phyloP scores from a whole-genome alignment of 225 moss, liverwort and hornwort species.

The Ulota crispa region DNA sequence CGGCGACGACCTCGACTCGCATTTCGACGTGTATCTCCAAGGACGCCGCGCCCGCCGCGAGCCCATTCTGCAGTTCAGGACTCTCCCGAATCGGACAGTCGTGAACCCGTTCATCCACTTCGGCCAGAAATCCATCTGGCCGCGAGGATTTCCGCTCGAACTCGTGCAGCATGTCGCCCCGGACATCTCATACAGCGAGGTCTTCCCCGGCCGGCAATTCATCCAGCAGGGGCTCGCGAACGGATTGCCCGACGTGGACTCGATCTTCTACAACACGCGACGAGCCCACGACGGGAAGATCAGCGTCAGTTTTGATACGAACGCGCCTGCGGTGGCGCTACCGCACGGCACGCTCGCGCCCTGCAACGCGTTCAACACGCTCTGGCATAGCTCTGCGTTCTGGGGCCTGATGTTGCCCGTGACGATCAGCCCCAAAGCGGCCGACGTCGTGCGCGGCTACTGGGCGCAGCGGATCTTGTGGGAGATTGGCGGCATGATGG shows the following conservation, averaged over 20 bases:
- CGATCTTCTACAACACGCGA: slow-evolving; percentile 85
- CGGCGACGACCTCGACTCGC: slow-evolving; percentile 57
- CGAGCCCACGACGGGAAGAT: slow-evolving; percentile 60
- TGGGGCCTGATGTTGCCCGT: slow-evolving; percentile 91
- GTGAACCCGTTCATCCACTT: slow-evolving; percentile 93
- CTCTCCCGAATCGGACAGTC: slow-evolving; percentile 61
- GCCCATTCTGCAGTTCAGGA: slow-evolving; percentile 70
- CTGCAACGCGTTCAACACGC: slow-evolving; percentile 82
- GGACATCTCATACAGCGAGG: slow-evolving; percentile 75
- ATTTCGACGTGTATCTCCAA: slow-evolving; percentile 72
- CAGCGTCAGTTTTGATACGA: slow-evolving; percentile 68
- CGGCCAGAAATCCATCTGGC: slow-evolving; percentile 92
- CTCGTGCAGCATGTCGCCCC: slow-evolving; percentile 68
- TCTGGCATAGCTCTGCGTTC: slow-evolving; percentile 76
- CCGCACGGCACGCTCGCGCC: slow-evolving; percentile 88
- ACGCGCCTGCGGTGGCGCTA: slow-evolving; percentile 68
- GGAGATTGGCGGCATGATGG: slow-evolving; percentile 85
- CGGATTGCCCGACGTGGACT: slow-evolving; percentile 94
- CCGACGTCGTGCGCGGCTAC: slow-evolving; percentile 87
- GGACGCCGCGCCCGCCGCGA: slow-evolving; percentile 59
- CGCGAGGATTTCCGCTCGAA: slow-evolving; percentile 80
- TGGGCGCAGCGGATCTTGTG: slow-evolving; percentile 85
- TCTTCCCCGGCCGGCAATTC: slow-evolving; percentile 70
- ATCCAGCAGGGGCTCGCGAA: slow-evolving; percentile 96
- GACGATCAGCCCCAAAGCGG: slow-evolving; percentile 69